Evolutionary conservation across 2,329 filamentous ascomycete genomes (phyloP), one percentile per base, ranked within the genome.

Genomic region (Fusarium concolor): DNA sequence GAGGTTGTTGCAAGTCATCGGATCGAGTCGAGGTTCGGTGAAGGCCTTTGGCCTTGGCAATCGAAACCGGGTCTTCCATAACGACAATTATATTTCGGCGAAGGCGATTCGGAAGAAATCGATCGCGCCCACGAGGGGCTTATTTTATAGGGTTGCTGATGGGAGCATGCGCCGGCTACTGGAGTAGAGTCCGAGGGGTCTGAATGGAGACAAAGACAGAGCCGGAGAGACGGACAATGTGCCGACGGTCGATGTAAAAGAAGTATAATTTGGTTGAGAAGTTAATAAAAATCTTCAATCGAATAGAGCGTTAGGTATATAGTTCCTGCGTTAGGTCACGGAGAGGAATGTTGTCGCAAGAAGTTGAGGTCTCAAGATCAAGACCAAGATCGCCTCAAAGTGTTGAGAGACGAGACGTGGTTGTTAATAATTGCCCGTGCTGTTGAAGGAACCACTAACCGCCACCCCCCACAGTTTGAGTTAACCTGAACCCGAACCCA

Each of bases 121-220:
- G 70, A 70, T 69, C 64, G 68, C 71, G 68, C 73, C 73, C 73
- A 62, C 73, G 29, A 72, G 72, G 73, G 73, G 73, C 67, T 75
- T 75, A 72, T 75, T 65, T 50, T 42, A 51, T 20, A 37, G 55
- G 37, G 43, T 49, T 43, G 54, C 46, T 37, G 64, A 39, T 29
- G 65, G 46, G 63, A 67, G 57, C 73, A 75, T 75, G 53, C 71
- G 69, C 62, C 39, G 45, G 56, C 49, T 44, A 56, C 60, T 43
- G 41, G 51, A 46, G 29, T 33, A 44, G 46, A 50, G 55, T 54
- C 49, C 52, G 64, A 56, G 62, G 56, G 54, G 56, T 55, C 53
- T 62, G 56, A 50, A 54, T 35, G 51, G 42, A 68, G 46, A 37
- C 54, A n/a, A 38, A 38, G 38, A 37, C 26, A 35, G 29, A 26